These are phyloP conservation scores for Blastomyces parvus DNA, from an alignment of 2,329 filamentous ascomycete genomes.

Conservation along the genomic window DNA sequence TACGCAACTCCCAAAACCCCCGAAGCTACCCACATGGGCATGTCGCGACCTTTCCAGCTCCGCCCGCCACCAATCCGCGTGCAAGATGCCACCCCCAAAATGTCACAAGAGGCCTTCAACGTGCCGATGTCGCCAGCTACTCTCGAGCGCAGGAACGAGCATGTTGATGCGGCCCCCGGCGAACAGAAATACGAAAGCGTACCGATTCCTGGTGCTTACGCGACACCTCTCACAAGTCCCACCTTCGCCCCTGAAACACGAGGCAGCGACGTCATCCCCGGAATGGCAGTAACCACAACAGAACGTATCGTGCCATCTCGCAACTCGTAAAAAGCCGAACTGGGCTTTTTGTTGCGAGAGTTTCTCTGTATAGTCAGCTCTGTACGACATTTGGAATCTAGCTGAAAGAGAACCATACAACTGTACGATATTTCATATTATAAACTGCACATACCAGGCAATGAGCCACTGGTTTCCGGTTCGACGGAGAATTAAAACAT, in stretches of 20 bases:
- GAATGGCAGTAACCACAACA: slow-evolving; percentile 11
- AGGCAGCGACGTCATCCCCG: slow-evolving; percentile 5
- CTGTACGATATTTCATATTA: slow-evolving; percentile 3
- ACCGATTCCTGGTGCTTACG: slow-evolving; percentile 80
- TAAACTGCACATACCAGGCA: background rate
- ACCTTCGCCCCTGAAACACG: slow-evolving; percentile 25
- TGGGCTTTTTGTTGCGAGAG: background rate
- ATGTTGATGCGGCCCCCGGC: slow-evolving; percentile 61
- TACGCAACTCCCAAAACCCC: slow-evolving; percentile 56
- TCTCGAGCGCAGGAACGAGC: slow-evolving; percentile 48
- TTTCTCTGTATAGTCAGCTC: background rate
- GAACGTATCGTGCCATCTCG: slow-evolving; percentile 9
- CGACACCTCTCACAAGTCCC: slow-evolving; percentile 39
- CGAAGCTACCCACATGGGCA: slow-evolving; percentile 43
- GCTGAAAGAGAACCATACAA: background rate
- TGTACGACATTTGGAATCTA: background rate
- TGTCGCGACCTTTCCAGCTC: slow-evolving; percentile 63
- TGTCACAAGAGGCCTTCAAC: slow-evolving; percentile 52
- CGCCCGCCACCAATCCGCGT: slow-evolving; percentile 75
- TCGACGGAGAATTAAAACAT: background rate
- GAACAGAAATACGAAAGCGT: slow-evolving; percentile 79
- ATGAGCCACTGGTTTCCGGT: background rate
- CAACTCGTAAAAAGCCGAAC: background rate
- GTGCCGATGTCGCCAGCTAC: slow-evolving; percentile 23
- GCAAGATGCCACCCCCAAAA: slow-evolving; percentile 65